Base-by-base conservation (phyloP, 2,329 filamentous ascomycete species). In the Colletotrichum spinosum region DNA sequence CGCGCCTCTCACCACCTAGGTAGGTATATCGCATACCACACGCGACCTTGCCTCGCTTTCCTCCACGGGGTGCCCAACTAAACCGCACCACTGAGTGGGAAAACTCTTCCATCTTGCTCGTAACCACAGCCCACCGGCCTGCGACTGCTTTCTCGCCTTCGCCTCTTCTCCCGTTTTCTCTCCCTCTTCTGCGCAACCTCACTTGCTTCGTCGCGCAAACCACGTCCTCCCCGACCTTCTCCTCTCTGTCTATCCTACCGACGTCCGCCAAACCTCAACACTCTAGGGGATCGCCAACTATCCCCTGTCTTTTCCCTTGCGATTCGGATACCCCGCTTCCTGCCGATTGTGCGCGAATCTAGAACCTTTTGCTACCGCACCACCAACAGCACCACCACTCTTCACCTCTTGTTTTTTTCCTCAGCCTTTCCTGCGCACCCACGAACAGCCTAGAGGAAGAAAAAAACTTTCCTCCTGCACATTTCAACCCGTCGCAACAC, bases 261-360 rank as follows among this genome's bases (percentile, higher is more conserved):
- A n/a, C 45, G 25, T 49, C 45, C 35, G 15, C 55, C 41, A 17
- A 35, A 56, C 46, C 58, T 63, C 63, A 44, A 63, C 33, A n/a
- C 58, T 66, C 44, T 49, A 48, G 53, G 59, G 63, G 63, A 66
- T 63, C 59, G 63, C 54, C 63, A 59, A 60, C 52, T 46, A 45
- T 63, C 63, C 63, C 57, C 67, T 69, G 54, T 65, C 45, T 58
- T 63, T 64, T 58, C 50, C 55, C 64, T 55, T 67, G 61, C 57
- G 61, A 68, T 60, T 68, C 65, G 61, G 57, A 68, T 69, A 69
- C 67, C 67, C 67, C 67, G 67, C 67, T 69, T 67, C 63, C 67
- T 69, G 57, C 66, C 65, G 51, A 69, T 65, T 68, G 65, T 69
- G 67, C 67, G 65, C 65, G 67, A 25, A 68, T 69, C 67, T 69